These are phyloP conservation scores for Mycena sp. DNA, from an alignment of 1,284 basidiomycete species.

Conservation along the genomic window DNA sequence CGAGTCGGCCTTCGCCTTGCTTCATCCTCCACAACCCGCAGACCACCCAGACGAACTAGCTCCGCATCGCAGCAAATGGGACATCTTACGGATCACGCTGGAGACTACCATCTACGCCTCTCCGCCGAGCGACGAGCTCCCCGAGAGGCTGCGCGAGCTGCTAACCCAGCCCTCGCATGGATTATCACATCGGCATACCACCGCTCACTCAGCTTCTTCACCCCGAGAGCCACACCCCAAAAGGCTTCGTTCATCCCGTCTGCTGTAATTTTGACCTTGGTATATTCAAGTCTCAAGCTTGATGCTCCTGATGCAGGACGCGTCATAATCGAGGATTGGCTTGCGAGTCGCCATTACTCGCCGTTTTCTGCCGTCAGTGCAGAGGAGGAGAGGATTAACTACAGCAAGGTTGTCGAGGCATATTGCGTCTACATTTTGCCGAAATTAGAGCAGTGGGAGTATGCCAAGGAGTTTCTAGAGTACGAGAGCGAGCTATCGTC, in stretches of 20 bases:
- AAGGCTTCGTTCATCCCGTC: slow-evolving; percentile 70
- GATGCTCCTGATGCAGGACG: slow-evolving; percentile 68
- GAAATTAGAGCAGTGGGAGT: slow-evolving; percentile 78
- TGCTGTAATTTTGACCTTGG: slow-evolving; percentile 72
- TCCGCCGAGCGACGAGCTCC: slow-evolving; percentile 57
- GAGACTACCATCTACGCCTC: slow-evolving; percentile 77
- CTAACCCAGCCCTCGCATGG: slow-evolving; percentile 66
- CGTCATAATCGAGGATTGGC: slow-evolving; percentile 79
- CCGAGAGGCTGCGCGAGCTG: slow-evolving; percentile 58
- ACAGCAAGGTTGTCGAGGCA: slow-evolving; percentile 76
- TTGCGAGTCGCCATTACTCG: slow-evolving; percentile 57
- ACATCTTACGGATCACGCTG: slow-evolving; percentile 82
- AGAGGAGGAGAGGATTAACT: slow-evolving; percentile 58
- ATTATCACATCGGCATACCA: slow-evolving; percentile 61
- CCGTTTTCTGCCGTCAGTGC: slow-evolving; percentile 34
- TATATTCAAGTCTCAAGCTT: slow-evolving; percentile 74
- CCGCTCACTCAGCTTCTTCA: slow-evolving; percentile 74
- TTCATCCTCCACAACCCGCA: slow-evolving; percentile 62
- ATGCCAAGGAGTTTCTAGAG: slow-evolving; percentile 75
- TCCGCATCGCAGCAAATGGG: slow-evolving; percentile 70
- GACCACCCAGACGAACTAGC: slow-evolving; percentile 40
- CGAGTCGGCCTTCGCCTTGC: slow-evolving; percentile 70
- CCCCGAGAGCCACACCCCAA: slow-evolving; percentile 50
- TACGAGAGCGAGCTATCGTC: slow-evolving; percentile 73
- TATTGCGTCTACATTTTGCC: slow-evolving; percentile 79